A percentile compares a stretch with the other conserved stretches of the same genome.
Evolutionary conservation across 805 yeast genomes (phyloP).

Genomic region (Cyberlindnera meyerae): DNA sequence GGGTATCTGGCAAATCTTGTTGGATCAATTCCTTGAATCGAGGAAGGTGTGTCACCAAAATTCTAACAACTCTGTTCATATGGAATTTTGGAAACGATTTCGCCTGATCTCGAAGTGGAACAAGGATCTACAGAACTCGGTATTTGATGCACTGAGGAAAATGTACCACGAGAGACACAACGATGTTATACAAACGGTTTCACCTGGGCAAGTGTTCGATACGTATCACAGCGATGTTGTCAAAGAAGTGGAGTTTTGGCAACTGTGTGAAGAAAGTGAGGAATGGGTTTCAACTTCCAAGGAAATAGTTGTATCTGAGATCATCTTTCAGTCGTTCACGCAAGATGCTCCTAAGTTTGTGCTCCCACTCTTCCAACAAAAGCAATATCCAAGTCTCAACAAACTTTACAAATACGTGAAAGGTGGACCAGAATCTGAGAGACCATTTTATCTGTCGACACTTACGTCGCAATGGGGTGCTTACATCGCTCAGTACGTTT

Average conservation of each 20-base stretch:
- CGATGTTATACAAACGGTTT: neutral
- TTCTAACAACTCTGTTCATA: neutral
- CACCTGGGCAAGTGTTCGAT: conserved; percentile 2
- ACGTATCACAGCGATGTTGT: conserved; percentile 3
- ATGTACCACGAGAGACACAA: conserved; percentile 8
- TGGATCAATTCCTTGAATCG: conserved; percentile 1
- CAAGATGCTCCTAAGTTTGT: conserved; percentile 5
- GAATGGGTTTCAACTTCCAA: conserved; percentile 2
- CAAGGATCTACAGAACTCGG: neutral
- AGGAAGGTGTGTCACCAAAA: conserved; percentile 1
- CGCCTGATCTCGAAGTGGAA: conserved; percentile 5
- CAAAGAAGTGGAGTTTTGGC: conserved; percentile 18
- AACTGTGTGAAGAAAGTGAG: neutral
- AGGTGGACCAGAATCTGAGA: conserved; percentile 1
- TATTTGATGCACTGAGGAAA: conserved; percentile 1
- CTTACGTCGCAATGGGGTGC: conserved; percentile 13
- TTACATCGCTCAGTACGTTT: conserved; percentile 12
- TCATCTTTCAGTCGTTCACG: conserved; percentile 11
- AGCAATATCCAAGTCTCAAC: conserved; percentile 6
- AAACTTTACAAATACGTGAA: conserved; percentile 13
- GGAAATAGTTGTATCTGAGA: neutral
- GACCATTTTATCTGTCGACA: neutral
- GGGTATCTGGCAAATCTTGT: conserved; percentile 8
- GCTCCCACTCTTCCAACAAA: conserved; percentile 11
- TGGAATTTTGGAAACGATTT: conserved; percentile 9